Evolutionary conservation across 768 basidiomycete species (phyloP), one percentile per base, ranked within the genome.

Genomic region (Hypholoma sublateritium): DNA sequence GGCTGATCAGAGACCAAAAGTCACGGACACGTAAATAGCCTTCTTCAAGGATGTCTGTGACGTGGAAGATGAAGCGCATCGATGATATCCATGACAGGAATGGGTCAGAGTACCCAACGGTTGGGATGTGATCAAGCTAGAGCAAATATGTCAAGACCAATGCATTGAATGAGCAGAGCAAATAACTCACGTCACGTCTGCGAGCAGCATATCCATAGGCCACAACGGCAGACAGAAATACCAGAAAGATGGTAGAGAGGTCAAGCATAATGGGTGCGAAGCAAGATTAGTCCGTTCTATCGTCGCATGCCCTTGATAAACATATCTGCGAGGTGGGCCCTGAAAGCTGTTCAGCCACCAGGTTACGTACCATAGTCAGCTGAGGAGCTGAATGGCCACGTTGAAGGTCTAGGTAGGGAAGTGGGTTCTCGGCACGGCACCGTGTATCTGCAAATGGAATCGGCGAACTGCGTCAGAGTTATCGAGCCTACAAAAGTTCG

Each of bases 101-200:
- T 1, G 71, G 65, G 19, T 64, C 66, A 13, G 71, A 69, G n/a
- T 62, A 68, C 2, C 77, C 77, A 16, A 76, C 61, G 9, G 74
- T 66, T 12, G 76, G 77, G 37, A 79, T 74, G n/a, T 61, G 63
- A 44, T 59, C 58, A 12, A 62, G 56, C 62, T 62, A 39, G 4
- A 24, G 5, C 21, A 14, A 48, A 13, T 12, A 53, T 16, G 37
- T 21, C 21, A 50, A 8, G 22, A 32, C 34, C 24, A 7, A 21
- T 17, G n/a, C 5, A 11, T 5, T 14, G 19, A 21, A 32, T 3
- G 9, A 8, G 5, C 32, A 17, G 19, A 14, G 50, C 12, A 17
- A 44, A 19, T 6, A 13, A 50, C 59, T 17, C 41, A 60, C 56
- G 36, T 55, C 50, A 35, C 46, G 53, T 25, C 47, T 48, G 44